A percentile compares a stretch with the other conserved stretches of the same genome.
phyloP scores from a whole-genome alignment of 2,329 filamentous ascomycete genomes.

The Lizonia empirigonia region DNA sequence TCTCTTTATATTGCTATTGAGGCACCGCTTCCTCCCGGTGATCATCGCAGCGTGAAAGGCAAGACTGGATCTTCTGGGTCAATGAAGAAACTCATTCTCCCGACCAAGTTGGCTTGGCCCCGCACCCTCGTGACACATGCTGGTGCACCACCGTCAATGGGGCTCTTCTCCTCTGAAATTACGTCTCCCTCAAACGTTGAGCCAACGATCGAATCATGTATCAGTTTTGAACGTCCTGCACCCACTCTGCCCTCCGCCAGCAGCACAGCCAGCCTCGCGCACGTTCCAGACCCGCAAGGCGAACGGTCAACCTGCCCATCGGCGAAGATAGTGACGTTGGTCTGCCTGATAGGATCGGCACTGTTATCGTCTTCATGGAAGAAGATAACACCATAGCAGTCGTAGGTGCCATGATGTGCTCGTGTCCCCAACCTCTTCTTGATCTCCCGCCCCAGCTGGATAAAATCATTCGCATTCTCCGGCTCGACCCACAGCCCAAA shows the following conservation, averaged over 20 bases:
- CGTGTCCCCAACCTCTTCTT: constrained; percentile 6
- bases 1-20: too few species aligned
- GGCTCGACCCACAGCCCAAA: constrained; percentile 10
- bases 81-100: constrained; percentile 16
- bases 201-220: constrained; percentile 25
- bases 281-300: constrained; percentile 21
- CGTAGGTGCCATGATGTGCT: constrained; percentile 11
- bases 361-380: constrained; percentile 6
- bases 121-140: constrained; percentile 17
- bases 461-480: not conserved
- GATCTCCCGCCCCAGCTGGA: constrained; percentile 11
- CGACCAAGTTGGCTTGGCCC: constrained; percentile 16
- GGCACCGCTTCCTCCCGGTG: too few species aligned
- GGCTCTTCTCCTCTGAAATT: constrained; percentile 2
- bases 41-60: constrained; percentile 10
- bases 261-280: constrained; percentile 15
- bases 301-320: constrained; percentile 19
- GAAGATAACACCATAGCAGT: constrained; percentile 17
- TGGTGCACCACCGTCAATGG: constrained; percentile 7
- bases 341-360: constrained; percentile 4
- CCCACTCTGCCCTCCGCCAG: constrained; percentile 10
- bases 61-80: constrained; percentile 10
- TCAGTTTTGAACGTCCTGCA: constrained; percentile 6
- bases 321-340: constrained; percentile 17
- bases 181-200: constrained; percentile 17